Evolutionary conservation across 176 grass and related monocot species (phyloP).

Genomic region (Oryza punctata): DNA sequence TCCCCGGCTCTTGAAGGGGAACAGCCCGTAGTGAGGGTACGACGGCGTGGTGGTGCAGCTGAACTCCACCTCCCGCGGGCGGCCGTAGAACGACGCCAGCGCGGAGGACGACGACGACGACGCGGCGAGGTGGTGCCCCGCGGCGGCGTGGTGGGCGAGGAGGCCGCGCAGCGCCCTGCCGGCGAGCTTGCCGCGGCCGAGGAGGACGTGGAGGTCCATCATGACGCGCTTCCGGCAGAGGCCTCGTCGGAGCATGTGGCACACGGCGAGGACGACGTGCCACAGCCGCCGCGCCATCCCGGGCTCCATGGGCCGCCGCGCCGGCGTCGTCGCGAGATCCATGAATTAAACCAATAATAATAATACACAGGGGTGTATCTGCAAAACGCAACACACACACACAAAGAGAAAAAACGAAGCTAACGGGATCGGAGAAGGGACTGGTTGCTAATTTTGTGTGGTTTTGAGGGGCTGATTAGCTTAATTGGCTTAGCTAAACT

Average conservation of each 20-base stretch:
- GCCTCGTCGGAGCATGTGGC: slow-evolving; percentile 80
- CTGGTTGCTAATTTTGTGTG: background rate
- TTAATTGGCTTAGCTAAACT: slow-evolving; percentile 28
- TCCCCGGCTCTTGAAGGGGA: slow-evolving; percentile 42
- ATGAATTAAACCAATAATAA: background rate
- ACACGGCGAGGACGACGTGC: slow-evolving; percentile 73
- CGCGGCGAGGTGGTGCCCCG: background rate
- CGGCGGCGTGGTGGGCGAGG: slow-evolving; percentile 34
- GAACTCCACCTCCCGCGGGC: slow-evolving; percentile 75
- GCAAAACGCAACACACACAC: background rate
- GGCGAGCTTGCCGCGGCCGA: slow-evolving; percentile 71
- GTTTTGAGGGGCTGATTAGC: slow-evolving; percentile 9
- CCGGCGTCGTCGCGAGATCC: slow-evolving; percentile 45
- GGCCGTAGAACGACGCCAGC: slow-evolving; percentile 54
- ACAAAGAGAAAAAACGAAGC: background rate
- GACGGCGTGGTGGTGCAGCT: slow-evolving; percentile 91
- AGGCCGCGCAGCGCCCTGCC: slow-evolving; percentile 58
- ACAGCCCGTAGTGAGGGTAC: slow-evolving; percentile 43
- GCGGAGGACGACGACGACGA: slow-evolving; percentile 34
- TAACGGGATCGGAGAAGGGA: background rate
- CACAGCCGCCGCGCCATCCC: slow-evolving; percentile 66
- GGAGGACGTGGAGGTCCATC: slow-evolving; percentile 77
- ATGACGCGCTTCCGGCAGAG: slow-evolving; percentile 71
- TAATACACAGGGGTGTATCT: background rate
- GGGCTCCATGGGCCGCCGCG: slow-evolving; percentile 64